Evolutionary conservation across 805 yeast species (phyloP), one percentile per base, ranked within the genome.

Genomic region (Zygosaccharomyces rouxii): DNA sequence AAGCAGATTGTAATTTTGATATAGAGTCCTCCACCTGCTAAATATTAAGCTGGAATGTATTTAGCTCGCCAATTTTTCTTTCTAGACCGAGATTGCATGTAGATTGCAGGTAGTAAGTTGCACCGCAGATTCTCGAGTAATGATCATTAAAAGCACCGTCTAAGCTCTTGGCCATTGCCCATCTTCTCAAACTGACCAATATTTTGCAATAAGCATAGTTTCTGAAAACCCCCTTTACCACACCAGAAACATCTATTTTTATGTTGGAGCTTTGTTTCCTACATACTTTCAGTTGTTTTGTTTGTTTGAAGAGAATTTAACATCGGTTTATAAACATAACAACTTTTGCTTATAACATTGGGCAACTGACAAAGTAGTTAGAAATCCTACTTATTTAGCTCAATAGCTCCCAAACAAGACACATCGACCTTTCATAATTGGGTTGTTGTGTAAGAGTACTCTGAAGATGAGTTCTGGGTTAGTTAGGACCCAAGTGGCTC

Each of bases 401-500:
- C 6, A 33, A 33, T 16, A 33, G 37, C 21, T 16, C 35, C 37
- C 5, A 14, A 6, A 3, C 7, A 10, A 33, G 46, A 30, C 40
- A 19, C 30, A 13, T 16, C 14, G 40, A 35, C 28, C 35, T 13
- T 23, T 35, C 9, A 10, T 25, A 25, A 25, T 38, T 25, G 18
- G 29, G 28, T 25, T 10, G n/a, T 30, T 30, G 35, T n/a, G 38
- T 25, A 31, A 38, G 19, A 16, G 11, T 11, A 5, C 28, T 19
- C 30, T 29, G 18, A n/a, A 22, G 5, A 41, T 41, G 44, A 41
- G 35, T 41, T 41, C 49, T 41, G 44, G 38, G 22, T 66, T 71
- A 44, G 52, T 43, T 5, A 69, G 66, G 48, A 61, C 72, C 2
- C 56, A 49, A 3, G 51, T 42, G 3, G 68, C 84, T 13, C 67